Evolutionary conservation across 257 asterid species (phyloP).

Genomic region (Agastache rugosa): DNA sequence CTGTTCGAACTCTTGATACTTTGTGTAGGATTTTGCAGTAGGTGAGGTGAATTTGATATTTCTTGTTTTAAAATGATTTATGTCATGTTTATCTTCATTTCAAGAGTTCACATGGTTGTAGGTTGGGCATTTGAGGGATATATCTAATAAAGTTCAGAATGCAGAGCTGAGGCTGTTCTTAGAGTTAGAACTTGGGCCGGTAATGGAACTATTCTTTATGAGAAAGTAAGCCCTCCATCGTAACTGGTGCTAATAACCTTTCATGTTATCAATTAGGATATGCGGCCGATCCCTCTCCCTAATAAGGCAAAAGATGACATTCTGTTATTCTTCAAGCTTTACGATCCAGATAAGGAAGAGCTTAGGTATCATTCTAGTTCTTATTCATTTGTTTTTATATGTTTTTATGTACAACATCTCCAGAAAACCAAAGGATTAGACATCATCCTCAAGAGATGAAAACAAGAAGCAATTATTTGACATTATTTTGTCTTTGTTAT

Average conservation of each 20-base stretch:
- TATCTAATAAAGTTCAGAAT: conserved; percentile 42
- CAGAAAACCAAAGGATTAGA: neutral
- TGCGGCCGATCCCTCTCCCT: conserved; percentile 47
- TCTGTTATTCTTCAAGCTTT: conserved; percentile 59
- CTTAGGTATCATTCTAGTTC: conserved; percentile 45
- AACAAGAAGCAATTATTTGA: neutral
- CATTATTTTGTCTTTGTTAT: conserved; percentile 22
- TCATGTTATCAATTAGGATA: conserved; percentile 44
- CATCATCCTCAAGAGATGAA: conserved; percentile 22
- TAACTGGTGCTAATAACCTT: conserved; percentile 26
- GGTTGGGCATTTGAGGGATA: conserved; percentile 56
- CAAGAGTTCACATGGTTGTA: conserved; percentile 36
- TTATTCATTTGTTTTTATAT: conserved; percentile 5
- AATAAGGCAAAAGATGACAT: conserved; percentile 51
- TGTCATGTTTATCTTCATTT: conserved; percentile 25
- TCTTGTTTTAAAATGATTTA: conserved; percentile 19
- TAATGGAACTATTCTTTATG: conserved; percentile 29
- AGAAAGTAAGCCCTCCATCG: conserved; percentile 14
- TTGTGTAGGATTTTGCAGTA: too few species aligned
- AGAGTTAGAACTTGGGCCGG: conserved; percentile 58
- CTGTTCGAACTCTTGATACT: too few species aligned
- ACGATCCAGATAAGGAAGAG: conserved; percentile 59
- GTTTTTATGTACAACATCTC: conserved; percentile 10
- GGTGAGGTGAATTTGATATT: too few species aligned
- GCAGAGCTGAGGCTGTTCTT: conserved; percentile 56